Evolutionary conservation across 176 grass and related monocot species (phyloP).

Genomic region (Oryza australiensis): DNA sequence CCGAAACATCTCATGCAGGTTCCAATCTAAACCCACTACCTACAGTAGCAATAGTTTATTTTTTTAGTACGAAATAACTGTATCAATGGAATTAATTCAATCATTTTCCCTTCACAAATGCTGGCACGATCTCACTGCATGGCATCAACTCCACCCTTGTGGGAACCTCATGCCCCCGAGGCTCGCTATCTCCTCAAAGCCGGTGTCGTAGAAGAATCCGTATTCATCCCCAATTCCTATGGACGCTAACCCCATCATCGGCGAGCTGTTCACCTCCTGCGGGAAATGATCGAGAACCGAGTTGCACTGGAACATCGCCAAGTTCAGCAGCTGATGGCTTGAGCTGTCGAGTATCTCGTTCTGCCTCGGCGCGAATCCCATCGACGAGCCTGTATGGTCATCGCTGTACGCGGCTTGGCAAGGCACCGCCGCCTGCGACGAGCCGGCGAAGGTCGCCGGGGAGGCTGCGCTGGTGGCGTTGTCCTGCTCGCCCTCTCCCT

Average conservation of each 20-base stretch:
- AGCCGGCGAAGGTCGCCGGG: conserved; percentile 33
- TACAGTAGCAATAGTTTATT: conserved; percentile 8
- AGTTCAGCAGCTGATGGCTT: conserved; percentile 30
- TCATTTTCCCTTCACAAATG: conserved; percentile 15
- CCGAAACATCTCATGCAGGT: conserved; percentile 12
- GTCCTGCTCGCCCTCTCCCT: conserved; percentile 55
- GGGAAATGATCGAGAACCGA: conserved; percentile 33
- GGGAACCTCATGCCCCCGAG: conserved; percentile 44
- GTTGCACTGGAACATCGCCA: conserved; percentile 39
- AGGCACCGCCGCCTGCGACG: conserved; percentile 7
- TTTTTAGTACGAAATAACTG: neutral
- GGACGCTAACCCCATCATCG: conserved; percentile 43
- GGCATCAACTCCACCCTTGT: conserved; percentile 47
- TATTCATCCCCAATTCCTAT: conserved; percentile 28
- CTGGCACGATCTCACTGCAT: neutral
- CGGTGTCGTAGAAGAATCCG: conserved; percentile 41
- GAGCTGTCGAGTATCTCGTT: conserved; percentile 25
- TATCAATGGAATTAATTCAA: conserved; percentile 52
- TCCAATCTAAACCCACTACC: conserved; percentile 33
- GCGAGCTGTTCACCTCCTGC: conserved; percentile 32
- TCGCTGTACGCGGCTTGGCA: conserved; percentile 29
- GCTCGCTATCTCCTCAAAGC: conserved; percentile 45
- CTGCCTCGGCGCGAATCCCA: neutral
- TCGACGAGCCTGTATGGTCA: conserved; percentile 31
- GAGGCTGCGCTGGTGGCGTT: conserved; percentile 7